phyloP scores from a whole-genome alignment of 352 stramenopile species.

The Globisporangium solare region DNA sequence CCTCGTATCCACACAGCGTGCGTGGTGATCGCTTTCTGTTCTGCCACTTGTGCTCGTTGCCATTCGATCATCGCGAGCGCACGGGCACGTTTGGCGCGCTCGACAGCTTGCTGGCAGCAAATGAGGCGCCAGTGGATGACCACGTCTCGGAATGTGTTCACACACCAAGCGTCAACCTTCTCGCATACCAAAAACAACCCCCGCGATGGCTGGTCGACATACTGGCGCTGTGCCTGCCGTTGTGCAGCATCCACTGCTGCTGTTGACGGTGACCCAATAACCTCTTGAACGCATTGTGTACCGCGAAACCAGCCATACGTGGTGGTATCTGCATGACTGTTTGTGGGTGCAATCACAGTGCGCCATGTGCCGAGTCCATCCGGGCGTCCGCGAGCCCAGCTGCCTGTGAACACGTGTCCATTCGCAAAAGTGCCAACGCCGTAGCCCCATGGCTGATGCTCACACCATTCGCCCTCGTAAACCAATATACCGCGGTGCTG shows the following conservation, averaged over 20 bases:
- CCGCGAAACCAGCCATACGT: constrained; percentile 47
- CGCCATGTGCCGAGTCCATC: constrained; percentile 33
- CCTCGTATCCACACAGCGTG: constrained; percentile 12
- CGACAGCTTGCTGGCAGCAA: constrained; percentile 17
- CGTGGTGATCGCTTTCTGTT: constrained; percentile 29
- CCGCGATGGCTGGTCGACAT: constrained; percentile 23
- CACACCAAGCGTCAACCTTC: constrained; percentile 20
- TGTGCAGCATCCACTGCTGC: neutral
- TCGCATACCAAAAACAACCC: constrained; percentile 23
- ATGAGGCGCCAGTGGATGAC: constrained; percentile 23
- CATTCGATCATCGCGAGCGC: constrained; percentile 11
- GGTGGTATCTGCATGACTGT: neutral
- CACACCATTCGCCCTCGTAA: constrained; percentile 44
- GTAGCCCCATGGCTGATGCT: constrained; percentile 17
- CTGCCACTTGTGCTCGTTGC: constrained; percentile 17
- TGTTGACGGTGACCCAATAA: constrained; percentile 12
- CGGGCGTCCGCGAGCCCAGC: constrained; percentile 28
- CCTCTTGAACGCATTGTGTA: constrained; percentile 25
- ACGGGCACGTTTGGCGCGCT: constrained; percentile 9
- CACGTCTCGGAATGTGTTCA: constrained; percentile 11
- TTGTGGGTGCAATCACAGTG: neutral
- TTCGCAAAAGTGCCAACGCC: constrained; percentile 46
- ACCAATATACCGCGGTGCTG: constrained; percentile 25
- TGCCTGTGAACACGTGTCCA: constrained; percentile 33
- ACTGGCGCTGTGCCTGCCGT: constrained; percentile 1